A percentile compares a stretch with the other conserved stretches of the same genome.
These are phyloP conservation scores for Nowakowskiella sp. DNA, from an alignment of 192 early-diverging fungal species.

Conservation along the genomic window DNA sequence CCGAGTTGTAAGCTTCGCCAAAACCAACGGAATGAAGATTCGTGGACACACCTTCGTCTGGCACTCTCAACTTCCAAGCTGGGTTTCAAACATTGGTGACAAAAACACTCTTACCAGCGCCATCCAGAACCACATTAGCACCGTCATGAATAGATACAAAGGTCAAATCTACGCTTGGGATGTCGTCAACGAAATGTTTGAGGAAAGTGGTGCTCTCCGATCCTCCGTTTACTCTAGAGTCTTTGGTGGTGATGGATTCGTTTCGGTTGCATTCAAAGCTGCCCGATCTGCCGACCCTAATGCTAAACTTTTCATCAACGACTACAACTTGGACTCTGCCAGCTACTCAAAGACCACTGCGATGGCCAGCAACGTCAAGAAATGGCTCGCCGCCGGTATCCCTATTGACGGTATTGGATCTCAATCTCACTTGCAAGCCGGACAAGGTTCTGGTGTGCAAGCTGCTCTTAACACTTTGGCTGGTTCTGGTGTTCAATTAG, in stretches of 20 bases:
- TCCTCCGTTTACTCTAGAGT: conserved; percentile 11
- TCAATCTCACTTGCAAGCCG: conserved; percentile 22
- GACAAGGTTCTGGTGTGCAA: no score
- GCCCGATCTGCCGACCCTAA: conserved; percentile 23
- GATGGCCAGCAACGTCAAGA: conserved; percentile 10
- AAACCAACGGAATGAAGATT: conserved; percentile 3
- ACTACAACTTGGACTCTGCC: conserved; percentile 21
- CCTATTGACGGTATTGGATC: conserved; percentile 27
- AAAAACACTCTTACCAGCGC: conserved; percentile 11
- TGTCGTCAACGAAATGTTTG: conserved; percentile 13
- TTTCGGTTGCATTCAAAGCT: conserved; percentile 20
- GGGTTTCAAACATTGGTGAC: neutral
- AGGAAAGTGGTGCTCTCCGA: conserved; percentile 21
- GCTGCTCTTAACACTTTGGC: no score
- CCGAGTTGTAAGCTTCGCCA: conserved; percentile 6
- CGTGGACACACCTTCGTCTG: conserved; percentile 17
- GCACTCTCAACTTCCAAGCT: neutral
- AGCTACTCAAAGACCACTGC: conserved; percentile 12
- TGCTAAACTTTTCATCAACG: conserved; percentile 27
- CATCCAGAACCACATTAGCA: conserved; percentile 4
- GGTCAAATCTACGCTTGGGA: conserved; percentile 6
- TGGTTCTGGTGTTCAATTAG: no score
- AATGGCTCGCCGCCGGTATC: conserved; percentile 13
- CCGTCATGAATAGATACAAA: conserved; percentile 7
- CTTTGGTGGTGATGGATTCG: conserved; percentile 15